Conservation (phyloP, 306 rosid genomes). For the Prunus campanulata region DNA sequence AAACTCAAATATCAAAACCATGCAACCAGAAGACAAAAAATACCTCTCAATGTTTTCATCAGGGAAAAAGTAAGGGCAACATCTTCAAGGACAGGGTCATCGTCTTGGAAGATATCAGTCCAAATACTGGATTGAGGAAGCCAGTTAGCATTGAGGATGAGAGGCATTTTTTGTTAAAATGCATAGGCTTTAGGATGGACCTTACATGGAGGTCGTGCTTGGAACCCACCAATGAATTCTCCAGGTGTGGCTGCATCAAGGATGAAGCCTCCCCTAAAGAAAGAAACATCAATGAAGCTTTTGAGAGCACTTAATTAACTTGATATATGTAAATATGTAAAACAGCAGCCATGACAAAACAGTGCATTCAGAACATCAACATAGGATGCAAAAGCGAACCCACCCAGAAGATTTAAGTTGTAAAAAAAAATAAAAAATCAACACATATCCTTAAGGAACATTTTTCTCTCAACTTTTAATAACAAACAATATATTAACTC, state of each 20-base stretch:
- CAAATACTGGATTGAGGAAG: conserved; percentile 35
- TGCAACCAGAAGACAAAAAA: conserved; percentile 24
- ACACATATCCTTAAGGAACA: neutral
- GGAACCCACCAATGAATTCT: conserved; percentile 41
- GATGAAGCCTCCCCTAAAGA: conserved; percentile 65
- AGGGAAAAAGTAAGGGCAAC: conserved; percentile 67
- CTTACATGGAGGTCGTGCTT: conserved; percentile 59
- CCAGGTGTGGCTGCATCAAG: conserved; percentile 15
- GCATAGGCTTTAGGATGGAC: conserved; percentile 45
- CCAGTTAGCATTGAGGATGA: conserved; percentile 40
- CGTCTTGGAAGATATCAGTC: conserved; percentile 41
- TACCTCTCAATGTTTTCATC: conserved; percentile 45
- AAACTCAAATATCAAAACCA: neutral
- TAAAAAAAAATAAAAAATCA: neutral
- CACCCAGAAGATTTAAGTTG: neutral
- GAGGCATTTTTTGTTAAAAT: conserved; percentile 47
- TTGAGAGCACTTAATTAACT: neutral
- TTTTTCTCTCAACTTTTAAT: neutral
- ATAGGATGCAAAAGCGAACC: neutral
- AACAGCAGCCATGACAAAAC: neutral
- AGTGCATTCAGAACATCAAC: neutral
- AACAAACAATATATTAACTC: neutral
- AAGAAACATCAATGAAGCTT: conserved; percentile 12
- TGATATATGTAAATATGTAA: neutral
- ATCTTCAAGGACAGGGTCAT: conserved; percentile 53